These are phyloP conservation scores for Diplodia sapinea DNA, from an alignment of 2,329 filamentous ascomycete species.

Conservation along the genomic window DNA sequence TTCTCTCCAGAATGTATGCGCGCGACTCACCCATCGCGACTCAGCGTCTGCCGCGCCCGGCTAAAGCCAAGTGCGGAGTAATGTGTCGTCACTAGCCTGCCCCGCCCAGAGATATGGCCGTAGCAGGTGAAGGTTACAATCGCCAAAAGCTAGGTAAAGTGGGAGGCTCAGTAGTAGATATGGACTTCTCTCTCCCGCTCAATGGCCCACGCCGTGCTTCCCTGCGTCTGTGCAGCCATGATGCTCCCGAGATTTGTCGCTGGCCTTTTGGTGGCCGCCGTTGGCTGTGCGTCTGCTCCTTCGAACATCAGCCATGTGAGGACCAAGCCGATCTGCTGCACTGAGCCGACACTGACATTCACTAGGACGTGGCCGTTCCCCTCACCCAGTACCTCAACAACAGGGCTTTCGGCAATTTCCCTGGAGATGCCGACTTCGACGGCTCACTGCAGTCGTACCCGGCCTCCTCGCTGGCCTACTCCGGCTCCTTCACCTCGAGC, in stretches of 20 bases:
- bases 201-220: background rate
- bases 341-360: background rate
- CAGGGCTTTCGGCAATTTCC: constrained; percentile 53
- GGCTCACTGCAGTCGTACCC: constrained; percentile 52
- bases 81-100: constrained; percentile 6
- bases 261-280: background rate
- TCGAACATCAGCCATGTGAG: constrained; percentile 16
- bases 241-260: background rate
- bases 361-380: constrained; percentile 36
- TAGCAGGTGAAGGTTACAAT: constrained; percentile 25
- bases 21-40: background rate
- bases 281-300: background rate
- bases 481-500: constrained; percentile 48
- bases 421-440: constrained; percentile 57
- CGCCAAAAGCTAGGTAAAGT: constrained; percentile 14
- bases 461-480: constrained; percentile 39
- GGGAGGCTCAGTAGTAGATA: constrained; percentile 8
- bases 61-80: background rate
- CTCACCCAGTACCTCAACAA: constrained; percentile 54
- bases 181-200: background rate
- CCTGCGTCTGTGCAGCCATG: background rate
- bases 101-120: constrained; percentile 21
- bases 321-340: no score
- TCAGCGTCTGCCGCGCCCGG: background rate
- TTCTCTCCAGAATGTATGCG: background rate